Evolutionary conservation across 345 rosid genomes (phyloP).

Genomic region (Linum tenue): DNA sequence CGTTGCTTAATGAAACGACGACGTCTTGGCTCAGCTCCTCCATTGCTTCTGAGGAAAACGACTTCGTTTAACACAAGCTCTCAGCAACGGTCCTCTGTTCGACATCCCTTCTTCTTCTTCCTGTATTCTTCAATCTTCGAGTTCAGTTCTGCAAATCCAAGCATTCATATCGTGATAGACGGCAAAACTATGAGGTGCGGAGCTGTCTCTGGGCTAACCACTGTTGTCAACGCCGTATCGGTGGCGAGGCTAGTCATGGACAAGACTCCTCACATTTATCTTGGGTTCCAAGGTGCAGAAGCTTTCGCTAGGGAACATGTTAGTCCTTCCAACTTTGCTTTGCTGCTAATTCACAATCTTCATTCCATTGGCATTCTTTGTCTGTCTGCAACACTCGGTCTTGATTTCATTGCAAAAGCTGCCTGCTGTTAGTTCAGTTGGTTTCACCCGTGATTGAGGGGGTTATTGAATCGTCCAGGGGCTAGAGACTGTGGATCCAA

Average conservation of each 20-base stretch:
- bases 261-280: conserved; percentile 79
- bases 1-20: no score
- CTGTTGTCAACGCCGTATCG: conserved; percentile 75
- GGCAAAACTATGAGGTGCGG: conserved; percentile 81
- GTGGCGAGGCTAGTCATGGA: conserved; percentile 90
- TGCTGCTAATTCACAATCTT: neutral
- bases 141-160: no score
- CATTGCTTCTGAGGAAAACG: no score
- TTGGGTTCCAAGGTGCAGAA: conserved; percentile 81
- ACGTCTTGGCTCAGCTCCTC: no score
- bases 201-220: conserved; percentile 81
- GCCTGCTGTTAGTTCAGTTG: no score
- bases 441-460: neutral
- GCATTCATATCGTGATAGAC: neutral
- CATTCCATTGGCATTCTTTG: neutral
- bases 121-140: no score
- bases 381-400: neutral
- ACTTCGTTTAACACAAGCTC: no score
- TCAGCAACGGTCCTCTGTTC: no score
- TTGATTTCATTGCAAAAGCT: no score
- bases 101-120: no score
- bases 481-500: conserved; percentile 56
- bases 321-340: conserved; percentile 17
- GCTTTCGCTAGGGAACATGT: conserved; percentile 90
- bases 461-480: conserved; percentile 37